phyloP scores from a whole-genome alignment of 768 basidiomycete species.

The Russula sp. region DNA sequence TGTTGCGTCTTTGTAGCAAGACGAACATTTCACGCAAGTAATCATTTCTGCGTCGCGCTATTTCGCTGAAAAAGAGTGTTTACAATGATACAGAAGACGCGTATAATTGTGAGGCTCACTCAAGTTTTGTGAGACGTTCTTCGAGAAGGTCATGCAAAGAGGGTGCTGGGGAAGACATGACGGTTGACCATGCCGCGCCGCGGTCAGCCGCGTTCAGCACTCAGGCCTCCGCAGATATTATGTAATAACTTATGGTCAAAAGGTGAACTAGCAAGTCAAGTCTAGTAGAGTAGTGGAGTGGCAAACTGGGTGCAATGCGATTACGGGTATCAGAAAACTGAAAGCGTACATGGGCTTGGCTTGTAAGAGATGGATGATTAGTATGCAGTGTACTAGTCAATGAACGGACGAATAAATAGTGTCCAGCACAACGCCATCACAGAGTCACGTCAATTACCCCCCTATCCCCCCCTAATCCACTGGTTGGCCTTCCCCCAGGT shows the following conservation, averaged over 20 bases:
- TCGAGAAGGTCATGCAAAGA: neutral
- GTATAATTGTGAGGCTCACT: slow-evolving; percentile 7
- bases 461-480: slow-evolving; percentile 39
- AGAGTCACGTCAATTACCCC: slow-evolving; percentile 8
- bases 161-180: slow-evolving; percentile 6
- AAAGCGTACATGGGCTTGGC: slow-evolving; percentile 19
- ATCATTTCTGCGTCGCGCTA: slow-evolving; percentile 60
- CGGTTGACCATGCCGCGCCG: neutral
- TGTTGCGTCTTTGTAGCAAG: slow-evolving; percentile 52
- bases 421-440: slow-evolving; percentile 21
- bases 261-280: neutral
- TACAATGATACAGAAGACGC: neutral
- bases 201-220: neutral
- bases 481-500: slow-evolving; percentile 49
- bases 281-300: neutral
- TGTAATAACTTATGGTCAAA: neutral
- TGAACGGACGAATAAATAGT: slow-evolving; percentile 20
- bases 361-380: slow-evolving; percentile 20
- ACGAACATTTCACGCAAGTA: slow-evolving; percentile 66
- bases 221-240: neutral
- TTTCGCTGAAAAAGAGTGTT: slow-evolving; percentile 38
- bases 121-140: slow-evolving; percentile 22
- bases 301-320: neutral
- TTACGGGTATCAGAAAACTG: slow-evolving; percentile 19
- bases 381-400: slow-evolving; percentile 22